phyloP scores from a whole-genome alignment of 176 grass and related monocot species.

The Phragmites australis region DNA sequence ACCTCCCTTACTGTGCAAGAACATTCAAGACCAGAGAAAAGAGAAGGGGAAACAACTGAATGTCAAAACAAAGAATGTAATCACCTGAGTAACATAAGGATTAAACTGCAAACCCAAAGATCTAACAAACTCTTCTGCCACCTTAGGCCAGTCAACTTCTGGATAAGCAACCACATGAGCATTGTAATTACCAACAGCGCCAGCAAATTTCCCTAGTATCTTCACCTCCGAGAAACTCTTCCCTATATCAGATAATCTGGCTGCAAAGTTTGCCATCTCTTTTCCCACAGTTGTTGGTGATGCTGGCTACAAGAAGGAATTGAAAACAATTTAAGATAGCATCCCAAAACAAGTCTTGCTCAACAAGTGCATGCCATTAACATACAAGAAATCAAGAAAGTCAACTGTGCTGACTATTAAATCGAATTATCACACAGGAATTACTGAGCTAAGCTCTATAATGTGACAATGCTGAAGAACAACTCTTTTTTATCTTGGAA shows the following conservation, averaged over 20 bases:
- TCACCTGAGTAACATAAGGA: conserved; percentile 91
- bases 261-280: conserved; percentile 94
- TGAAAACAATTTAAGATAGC: conserved; percentile 19
- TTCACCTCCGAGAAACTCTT: conserved; percentile 57
- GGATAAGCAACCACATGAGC: conserved; percentile 88
- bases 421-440: background rate
- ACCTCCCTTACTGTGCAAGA: background rate
- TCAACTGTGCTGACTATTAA: background rate
- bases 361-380: conserved; percentile 15
- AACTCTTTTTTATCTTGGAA: background rate
- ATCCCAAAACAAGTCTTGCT: conserved; percentile 1
- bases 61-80: conserved; percentile 10
- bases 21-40: background rate
- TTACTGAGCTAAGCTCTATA: background rate
- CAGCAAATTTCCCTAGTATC: conserved; percentile 87
- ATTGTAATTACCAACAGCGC: conserved; percentile 98
- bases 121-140: conserved; percentile 78
- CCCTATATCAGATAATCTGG: conserved; percentile 66
- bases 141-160: conserved; percentile 74
- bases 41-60: background rate
- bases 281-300: conserved; percentile 96
- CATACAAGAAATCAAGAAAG: background rate
- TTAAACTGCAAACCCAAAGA: conserved; percentile 90
- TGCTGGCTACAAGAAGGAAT: conserved; percentile 66
- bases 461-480: background rate